These are phyloP conservation scores for Podospora sp. DNA, from an alignment of 495 filamentous ascomycete genomes.

Conservation along the genomic window DNA sequence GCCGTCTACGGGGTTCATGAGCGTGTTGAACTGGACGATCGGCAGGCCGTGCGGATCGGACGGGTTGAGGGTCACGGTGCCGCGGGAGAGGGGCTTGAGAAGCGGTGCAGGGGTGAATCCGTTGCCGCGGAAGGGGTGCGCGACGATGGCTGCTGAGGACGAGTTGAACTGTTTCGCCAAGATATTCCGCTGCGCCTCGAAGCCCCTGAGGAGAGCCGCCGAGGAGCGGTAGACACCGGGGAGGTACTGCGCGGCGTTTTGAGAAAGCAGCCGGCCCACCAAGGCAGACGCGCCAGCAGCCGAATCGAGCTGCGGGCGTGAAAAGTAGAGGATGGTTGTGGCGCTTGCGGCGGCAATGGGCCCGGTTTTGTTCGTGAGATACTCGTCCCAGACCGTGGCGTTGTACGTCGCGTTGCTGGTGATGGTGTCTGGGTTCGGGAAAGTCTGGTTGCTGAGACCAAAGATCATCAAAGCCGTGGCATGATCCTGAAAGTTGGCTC, in stretches of 20 bases:
- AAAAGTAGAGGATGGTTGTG: conserved; percentile 23
- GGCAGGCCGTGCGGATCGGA: conserved; percentile 34
- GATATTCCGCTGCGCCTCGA: conserved; percentile 26
- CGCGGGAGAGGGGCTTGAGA: conserved; percentile 44
- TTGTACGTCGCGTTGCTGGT: conserved; percentile 31
- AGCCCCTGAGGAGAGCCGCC: conserved; percentile 22
- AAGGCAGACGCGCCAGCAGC: conserved; percentile 13
- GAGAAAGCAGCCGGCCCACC: conserved; percentile 20
- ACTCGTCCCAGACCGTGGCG: conserved; percentile 31
- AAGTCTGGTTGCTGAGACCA: conserved; percentile 29
- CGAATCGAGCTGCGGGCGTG: conserved; percentile 21
- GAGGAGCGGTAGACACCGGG: conserved; percentile 22
- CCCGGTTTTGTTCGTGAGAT: conserved; percentile 31
- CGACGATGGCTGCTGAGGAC: conserved; percentile 8
- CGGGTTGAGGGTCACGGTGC: conserved; percentile 40
- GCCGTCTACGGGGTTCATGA: conserved; percentile 39
- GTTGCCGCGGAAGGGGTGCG: conserved; percentile 32
- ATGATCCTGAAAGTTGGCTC: conserved; percentile 57
- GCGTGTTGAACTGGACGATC: conserved; percentile 36
- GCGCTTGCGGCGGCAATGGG: conserved; percentile 27
- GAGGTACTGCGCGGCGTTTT: conserved; percentile 23
- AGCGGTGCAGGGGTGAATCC: conserved; percentile 25
- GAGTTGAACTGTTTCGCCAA: conserved; percentile 20
- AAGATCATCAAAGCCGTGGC: conserved; percentile 30
- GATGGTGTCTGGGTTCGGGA: conserved; percentile 34